Evolutionary conservation across 2,329 filamentous ascomycete species (phyloP), one percentile per base, ranked within the genome.

Genomic region (Colletotrichum musicola): DNA sequence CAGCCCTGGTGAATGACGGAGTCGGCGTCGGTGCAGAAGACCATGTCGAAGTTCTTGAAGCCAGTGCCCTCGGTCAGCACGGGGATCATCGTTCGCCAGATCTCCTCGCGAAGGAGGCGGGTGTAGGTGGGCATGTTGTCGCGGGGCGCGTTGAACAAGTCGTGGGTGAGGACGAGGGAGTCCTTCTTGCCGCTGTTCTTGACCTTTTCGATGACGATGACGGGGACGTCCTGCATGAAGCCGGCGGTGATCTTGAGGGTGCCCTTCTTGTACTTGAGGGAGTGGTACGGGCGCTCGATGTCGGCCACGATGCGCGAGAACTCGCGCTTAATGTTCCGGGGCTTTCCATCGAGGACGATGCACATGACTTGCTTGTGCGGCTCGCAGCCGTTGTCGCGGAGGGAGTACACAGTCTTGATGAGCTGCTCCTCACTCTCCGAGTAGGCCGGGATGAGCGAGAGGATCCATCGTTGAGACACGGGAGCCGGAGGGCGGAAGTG

Each of bases 181-280:
- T 62, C 58, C 58, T 62, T 62, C 38, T 62, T 62, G 35, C 58
- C 58, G 47, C 22, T 35, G 22, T 62, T 62, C 47, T 54, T 62
- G 20, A 54, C 58, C 35, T 62, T 62, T 40, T 62, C 47, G 16
- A 62, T 54, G 35, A 62, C 58, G n/a, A 62, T 62, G 35, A 62
- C 58, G 47, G 58, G 58, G 9, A 62, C 58, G 4, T 62, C 58
- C 22, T 54, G 58, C 58, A 62, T 54, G 58, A 62, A 62, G 20
- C 58, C 58, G 16, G 58, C 58, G n/a, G 58, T 62, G 35, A 62
- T 35, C 6, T 54, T 53, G 35, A 62, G 58, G 4, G 10, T 42
- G 16, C 58, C 20, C 47, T 44, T 54, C 13, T 62, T 62, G 35
- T 62, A 62, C 22, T 62, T 62, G 20, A 62, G 58, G 5, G 58